Evolutionary conservation across 2,329 filamentous ascomycete genomes (phyloP).

Genomic region (Coleophoma cylindrospora): DNA sequence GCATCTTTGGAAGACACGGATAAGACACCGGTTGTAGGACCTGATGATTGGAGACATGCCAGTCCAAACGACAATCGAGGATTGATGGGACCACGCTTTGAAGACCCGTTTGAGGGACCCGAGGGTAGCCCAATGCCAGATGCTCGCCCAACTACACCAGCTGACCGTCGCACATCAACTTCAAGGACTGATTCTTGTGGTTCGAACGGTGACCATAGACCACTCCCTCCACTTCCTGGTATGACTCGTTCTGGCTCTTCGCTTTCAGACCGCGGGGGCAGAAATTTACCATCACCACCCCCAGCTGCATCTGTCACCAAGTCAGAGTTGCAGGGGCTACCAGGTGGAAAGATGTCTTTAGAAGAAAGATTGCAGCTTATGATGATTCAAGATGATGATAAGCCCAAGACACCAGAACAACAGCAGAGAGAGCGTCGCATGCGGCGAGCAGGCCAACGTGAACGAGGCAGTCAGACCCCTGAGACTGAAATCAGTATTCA

Average conservation of each 20-base stretch:
- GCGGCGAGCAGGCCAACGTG: slow-evolving; percentile 52
- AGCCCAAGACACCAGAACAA: slow-evolving; percentile 54
- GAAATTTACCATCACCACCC: slow-evolving; percentile 70
- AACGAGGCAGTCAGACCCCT: slow-evolving; percentile 32
- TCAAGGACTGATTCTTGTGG: slow-evolving; percentile 66
- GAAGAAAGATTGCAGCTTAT: slow-evolving; percentile 84
- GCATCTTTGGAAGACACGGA: slow-evolving; percentile 92
- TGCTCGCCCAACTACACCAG: slow-evolving; percentile 19
- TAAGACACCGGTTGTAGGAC: slow-evolving; percentile 96
- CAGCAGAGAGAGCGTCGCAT: slow-evolving; percentile 65
- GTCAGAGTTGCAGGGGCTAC: slow-evolving; percentile 72
- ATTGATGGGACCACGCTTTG: slow-evolving; percentile 26
- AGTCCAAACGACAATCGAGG: slow-evolving; percentile 34
- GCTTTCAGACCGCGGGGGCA: slow-evolving; percentile 62
- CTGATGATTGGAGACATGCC: slow-evolving; percentile 89
- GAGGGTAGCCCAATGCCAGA: slow-evolving; percentile 65
- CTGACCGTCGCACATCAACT: slow-evolving; percentile 43
- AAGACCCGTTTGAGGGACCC: slow-evolving; percentile 61
- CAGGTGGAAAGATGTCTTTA: slow-evolving; percentile 71
- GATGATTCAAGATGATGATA: slow-evolving; percentile 71
- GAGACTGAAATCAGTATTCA: slow-evolving; percentile 29
- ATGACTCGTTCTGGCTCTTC: slow-evolving; percentile 51
- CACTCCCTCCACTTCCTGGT: slow-evolving; percentile 80
- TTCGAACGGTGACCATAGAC: slow-evolving; percentile 77
- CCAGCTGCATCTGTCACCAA: slow-evolving; percentile 63